Conservation (phyloP, 495 filamentous ascomycete species). For the Lichina pygmaea region DNA sequence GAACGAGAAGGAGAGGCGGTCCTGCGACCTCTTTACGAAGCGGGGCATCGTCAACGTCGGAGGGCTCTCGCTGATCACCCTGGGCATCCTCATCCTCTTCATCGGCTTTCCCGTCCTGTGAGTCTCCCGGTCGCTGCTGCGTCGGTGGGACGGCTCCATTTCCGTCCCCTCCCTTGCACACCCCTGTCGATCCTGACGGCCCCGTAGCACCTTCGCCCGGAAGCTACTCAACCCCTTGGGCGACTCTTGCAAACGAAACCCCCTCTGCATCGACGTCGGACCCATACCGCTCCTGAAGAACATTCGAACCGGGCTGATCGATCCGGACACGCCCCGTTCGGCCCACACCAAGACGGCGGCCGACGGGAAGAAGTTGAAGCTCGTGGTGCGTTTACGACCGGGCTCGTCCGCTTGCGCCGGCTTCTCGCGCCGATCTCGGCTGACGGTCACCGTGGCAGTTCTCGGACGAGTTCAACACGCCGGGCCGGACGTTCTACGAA, state of each 20-base stretch:
- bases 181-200: neutral
- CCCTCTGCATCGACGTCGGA: constrained; percentile 30
- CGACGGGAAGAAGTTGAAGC: constrained; percentile 31
- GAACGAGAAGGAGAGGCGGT: constrained; percentile 29
- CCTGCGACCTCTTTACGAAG: constrained; percentile 41
- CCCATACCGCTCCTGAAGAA: constrained; percentile 30
- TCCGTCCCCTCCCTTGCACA: neutral
- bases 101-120: constrained; percentile 54
- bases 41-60: constrained; percentile 42
- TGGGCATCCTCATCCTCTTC: constrained; percentile 40
- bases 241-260: constrained; percentile 15
- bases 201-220: constrained; percentile 28
- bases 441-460: constrained; percentile 18
- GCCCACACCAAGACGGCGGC: constrained; percentile 26
- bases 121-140: constrained; percentile 6
- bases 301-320: constrained; percentile 31
- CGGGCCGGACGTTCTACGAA: constrained; percentile 45
- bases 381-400: constrained; percentile 24
- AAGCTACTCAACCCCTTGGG: constrained; percentile 8
- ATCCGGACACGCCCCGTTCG: constrained; percentile 40
- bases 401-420: neutral
- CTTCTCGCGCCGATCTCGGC: neutral
- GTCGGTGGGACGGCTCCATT: neutral
- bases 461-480: constrained; percentile 53
- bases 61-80: constrained; percentile 28